phyloP scores from a whole-genome alignment of 2,329 filamentous ascomycete genomes.

The Arachnomyces sp. region DNA sequence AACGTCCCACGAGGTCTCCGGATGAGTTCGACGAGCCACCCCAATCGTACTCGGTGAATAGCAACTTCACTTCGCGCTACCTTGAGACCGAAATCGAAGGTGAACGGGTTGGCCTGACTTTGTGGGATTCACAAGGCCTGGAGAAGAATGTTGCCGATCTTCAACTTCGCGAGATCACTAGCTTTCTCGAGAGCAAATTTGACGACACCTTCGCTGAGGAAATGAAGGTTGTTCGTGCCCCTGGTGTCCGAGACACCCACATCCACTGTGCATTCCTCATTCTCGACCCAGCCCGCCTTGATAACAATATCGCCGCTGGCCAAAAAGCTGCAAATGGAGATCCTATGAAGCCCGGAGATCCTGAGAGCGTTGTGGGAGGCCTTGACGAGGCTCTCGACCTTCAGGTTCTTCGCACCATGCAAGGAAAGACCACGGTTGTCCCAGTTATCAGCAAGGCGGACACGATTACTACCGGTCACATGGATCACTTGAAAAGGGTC shows the following conservation, averaged over 20 bases:
- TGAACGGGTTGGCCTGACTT: conserved; percentile 81
- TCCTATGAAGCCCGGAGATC: conserved; percentile 40
- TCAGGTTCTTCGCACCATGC: conserved; percentile 77
- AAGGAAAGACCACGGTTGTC: conserved; percentile 91
- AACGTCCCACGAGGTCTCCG: conserved; percentile 51
- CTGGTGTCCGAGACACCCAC: conserved; percentile 89
- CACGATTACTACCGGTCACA: conserved; percentile 90
- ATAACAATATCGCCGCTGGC: conserved; percentile 65
- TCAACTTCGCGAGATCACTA: conserved; percentile 82
- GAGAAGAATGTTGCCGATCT: conserved; percentile 94
- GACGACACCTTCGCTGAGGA: conserved; percentile 96
- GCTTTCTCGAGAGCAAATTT: conserved; percentile 95
- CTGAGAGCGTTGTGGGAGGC: conserved; percentile 49
- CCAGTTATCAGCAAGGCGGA: conserved; percentile 96
- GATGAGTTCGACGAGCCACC: conserved; percentile 51
- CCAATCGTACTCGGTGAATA: conserved; percentile 47
- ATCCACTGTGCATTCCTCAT: conserved; percentile 93
- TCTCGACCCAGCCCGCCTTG: conserved; percentile 78
- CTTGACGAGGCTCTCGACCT: conserved; percentile 86
- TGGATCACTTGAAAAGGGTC: conserved; percentile 81
- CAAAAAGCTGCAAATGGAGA: conserved; percentile 51
- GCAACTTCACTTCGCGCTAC: conserved; percentile 78
- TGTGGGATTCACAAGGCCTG: conserved; percentile 94
- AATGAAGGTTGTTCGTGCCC: conserved; percentile 91
- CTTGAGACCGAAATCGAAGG: conserved; percentile 90